Conservation (phyloP, 306 rosid genomes). For the Gastrolobium bilobum region DNA sequence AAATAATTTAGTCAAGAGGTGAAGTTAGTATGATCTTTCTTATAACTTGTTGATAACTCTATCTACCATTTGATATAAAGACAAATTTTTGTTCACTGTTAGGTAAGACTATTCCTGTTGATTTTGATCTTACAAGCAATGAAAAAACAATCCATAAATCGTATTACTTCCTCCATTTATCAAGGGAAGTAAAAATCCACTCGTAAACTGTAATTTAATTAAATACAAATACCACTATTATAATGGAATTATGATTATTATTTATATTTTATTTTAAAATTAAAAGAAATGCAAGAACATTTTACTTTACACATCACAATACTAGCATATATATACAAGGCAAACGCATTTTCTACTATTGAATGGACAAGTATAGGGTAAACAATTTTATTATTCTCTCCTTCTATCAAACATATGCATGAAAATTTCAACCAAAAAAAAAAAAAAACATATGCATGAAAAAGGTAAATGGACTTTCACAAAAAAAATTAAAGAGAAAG, state of each 20-base stretch:
- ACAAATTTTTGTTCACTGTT: constrained; percentile 41
- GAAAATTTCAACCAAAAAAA: not conserved
- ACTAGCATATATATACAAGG: not conserved
- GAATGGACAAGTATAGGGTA: not conserved
- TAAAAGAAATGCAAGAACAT: not conserved
- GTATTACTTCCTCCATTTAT: not conserved
- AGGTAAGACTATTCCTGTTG: constrained; percentile 46
- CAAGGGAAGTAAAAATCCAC: constrained; percentile 6
- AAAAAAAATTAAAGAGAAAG: not conserved
- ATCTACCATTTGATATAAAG: constrained; percentile 52
- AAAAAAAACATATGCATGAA: too few relatives aligned
- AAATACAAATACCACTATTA: not conserved
- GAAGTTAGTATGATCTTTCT: constrained; percentile 30
- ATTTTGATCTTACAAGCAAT: constrained; percentile 40
- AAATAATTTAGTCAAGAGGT: constrained; percentile 29
- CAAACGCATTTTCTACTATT: not conserved
- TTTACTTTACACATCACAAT: not conserved
- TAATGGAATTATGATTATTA: not conserved
- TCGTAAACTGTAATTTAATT: not conserved
- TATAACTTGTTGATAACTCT: constrained; percentile 24
- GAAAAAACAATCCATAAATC: constrained; percentile 3
- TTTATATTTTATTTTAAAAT: not conserved
- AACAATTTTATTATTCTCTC: not conserved
- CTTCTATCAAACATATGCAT: not conserved
- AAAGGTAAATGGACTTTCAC: not conserved